phyloP scores from a whole-genome alignment of 1,139 yeast genomes.

The Zygotorulaspora mrakii region DNA sequence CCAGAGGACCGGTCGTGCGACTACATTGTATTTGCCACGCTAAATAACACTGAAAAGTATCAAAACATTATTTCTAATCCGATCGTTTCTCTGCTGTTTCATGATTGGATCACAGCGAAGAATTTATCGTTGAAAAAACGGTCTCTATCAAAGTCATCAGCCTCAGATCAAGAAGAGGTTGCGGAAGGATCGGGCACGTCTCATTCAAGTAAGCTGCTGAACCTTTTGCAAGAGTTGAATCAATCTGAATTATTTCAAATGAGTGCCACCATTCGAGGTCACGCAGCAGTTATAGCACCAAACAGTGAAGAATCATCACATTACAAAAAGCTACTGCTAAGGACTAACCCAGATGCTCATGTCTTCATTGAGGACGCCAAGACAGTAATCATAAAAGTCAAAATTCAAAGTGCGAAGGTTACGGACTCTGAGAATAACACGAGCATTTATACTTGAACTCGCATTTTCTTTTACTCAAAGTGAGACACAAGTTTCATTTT shows the following conservation, averaged over 20 bases:
- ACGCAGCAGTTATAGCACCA: constrained; percentile 52
- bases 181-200: constrained; percentile 10
- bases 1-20: constrained; percentile 32
- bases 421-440: constrained; percentile 71
- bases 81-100: constrained; percentile 75
- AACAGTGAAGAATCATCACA: constrained; percentile 45
- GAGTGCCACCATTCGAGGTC: constrained; percentile 74
- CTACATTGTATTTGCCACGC: constrained; percentile 65
- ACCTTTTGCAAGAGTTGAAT: constrained; percentile 66
- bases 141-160: constrained; percentile 22
- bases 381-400: constrained; percentile 62
- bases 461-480: constrained; percentile 1
- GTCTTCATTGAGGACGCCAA: constrained; percentile 62
- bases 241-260: constrained; percentile 71
- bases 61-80: constrained; percentile 64
- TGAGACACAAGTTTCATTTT: too few species aligned
- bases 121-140: constrained; percentile 34
- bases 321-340: constrained; percentile 56
- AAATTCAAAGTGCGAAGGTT: constrained; percentile 65
- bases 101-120: constrained; percentile 78
- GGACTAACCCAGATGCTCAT: constrained; percentile 64
- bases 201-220: constrained; percentile 43
- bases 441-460: constrained; percentile 44
- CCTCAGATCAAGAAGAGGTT: constrained; percentile 13
- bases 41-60: constrained; percentile 65